Conservation (phyloP, 257 asterid genomes). For the Gentiana straminea region DNA sequence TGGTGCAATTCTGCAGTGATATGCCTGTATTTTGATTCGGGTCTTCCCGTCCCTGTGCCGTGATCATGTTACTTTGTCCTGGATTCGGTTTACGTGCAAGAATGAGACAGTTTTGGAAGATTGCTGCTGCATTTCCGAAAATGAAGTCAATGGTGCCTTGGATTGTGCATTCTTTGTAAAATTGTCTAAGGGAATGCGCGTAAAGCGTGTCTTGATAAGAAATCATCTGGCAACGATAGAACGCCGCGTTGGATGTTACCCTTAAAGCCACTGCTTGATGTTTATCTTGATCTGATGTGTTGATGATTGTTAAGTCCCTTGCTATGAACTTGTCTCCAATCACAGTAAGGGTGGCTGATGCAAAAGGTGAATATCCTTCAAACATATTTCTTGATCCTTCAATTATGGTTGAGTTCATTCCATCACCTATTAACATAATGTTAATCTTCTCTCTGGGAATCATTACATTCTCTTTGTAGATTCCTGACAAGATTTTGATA, state of each 20-base stretch:
- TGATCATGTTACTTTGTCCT: constrained; percentile 64
- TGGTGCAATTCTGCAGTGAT: constrained; percentile 41
- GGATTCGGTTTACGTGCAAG: constrained; percentile 40
- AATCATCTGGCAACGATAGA: constrained; percentile 39
- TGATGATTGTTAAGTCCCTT: constrained; percentile 33
- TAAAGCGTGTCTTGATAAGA: constrained; percentile 65
- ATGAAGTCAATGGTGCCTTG: constrained; percentile 62
- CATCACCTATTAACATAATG: constrained; percentile 51
- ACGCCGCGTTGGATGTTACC: constrained; percentile 56
- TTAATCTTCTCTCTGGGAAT: constrained; percentile 49
- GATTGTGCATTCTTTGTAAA: constrained; percentile 42
- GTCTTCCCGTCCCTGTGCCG: constrained; percentile 67
- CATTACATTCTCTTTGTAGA: constrained; percentile 42
- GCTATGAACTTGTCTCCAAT: constrained; percentile 69
- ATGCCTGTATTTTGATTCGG: constrained; percentile 64
- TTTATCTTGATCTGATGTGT: constrained; percentile 54
- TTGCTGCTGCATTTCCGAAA: constrained; percentile 77
- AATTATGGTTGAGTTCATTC: constrained; percentile 51
- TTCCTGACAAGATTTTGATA: constrained; percentile 40
- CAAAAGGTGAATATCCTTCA: constrained; percentile 62
- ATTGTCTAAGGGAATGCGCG: constrained; percentile 56
- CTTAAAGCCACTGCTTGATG: constrained; percentile 74
- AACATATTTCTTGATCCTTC: constrained; percentile 39
- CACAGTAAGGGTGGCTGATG: constrained; percentile 60
- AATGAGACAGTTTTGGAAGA: constrained; percentile 48